Conservation (phyloP, 2,329 filamentous ascomycete species). For the Sporothrix schenckii region DNA sequence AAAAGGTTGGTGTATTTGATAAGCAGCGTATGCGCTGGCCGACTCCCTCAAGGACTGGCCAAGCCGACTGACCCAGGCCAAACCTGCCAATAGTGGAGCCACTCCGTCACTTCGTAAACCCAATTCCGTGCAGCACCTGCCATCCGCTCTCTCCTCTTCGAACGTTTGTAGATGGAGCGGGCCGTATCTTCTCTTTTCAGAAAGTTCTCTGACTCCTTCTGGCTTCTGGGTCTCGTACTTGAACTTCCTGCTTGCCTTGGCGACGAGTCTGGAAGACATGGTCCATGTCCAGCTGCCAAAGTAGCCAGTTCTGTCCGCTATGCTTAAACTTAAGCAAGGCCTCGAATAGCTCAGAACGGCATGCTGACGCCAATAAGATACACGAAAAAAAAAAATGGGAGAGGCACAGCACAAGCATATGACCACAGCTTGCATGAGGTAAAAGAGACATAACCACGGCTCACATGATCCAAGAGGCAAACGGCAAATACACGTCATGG, state of each 20-base stretch:
- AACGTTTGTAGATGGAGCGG: not conserved
- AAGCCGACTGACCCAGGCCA: conserved; percentile 3
- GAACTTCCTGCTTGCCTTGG: not conserved
- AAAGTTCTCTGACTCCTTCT: not conserved
- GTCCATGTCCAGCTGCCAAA: conserved; percentile 1
- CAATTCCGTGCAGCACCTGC: not conserved
- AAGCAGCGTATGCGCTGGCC: conserved; percentile 31
- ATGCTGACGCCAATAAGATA: not conserved
- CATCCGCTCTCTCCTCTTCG: not conserved
- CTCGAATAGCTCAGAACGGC: not conserved
- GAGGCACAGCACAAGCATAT: not conserved
- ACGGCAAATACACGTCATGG: not conserved
- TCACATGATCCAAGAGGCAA: conserved; percentile 11
- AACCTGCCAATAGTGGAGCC: conserved; percentile 13
- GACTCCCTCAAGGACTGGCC: not conserved
- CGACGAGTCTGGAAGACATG: conserved; percentile 6
- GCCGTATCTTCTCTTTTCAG: not conserved
- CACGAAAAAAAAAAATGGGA: not conserved
- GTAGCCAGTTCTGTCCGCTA: not conserved
- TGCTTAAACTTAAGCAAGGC: not conserved
- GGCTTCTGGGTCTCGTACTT: not conserved
- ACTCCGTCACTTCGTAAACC: not conserved
- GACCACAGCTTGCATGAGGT: not conserved
- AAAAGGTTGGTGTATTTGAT: conserved; percentile 34
- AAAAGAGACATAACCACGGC: not conserved